Base-by-base conservation (phyloP, 352 stramenopile species). In the Elongisporangium anandrum region DNA sequence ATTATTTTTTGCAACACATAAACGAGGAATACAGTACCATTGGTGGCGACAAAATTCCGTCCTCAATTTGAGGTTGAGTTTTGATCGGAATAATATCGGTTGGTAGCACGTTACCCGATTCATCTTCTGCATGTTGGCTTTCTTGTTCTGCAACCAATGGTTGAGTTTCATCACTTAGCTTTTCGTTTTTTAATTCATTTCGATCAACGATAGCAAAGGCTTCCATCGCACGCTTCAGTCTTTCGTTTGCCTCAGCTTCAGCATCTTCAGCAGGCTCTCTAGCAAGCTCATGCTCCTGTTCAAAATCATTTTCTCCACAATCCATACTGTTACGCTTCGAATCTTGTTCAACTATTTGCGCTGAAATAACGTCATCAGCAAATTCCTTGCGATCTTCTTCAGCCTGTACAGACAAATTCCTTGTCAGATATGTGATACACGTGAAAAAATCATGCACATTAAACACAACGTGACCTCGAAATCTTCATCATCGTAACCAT, bases 401-500 rank as follows among this genome's bases (percentile, higher is more conserved):
- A 17, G 34, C 10, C 34, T 45, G 10, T 12, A 45, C 2, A 45
- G 34, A 17, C 8, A 45, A 45, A 45, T 4, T 45, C 9, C 10
- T 45, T 12, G 10, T 45, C 34, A 45, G 10, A 45, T 4, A 45
- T 17, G 13, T 45, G 34, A 2, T 12, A 4, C 13, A 45, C 10
- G 4, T 45, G 12, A 38, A 38, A 12, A 13, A 12, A 34, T 52
- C 22, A 49, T 12, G 50, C 7, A 64, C 3, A 7, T 45, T 4
- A 47, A 57, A 29, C 21, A n/a, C 15, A 23, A 2, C 23, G 51
- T 21, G 59, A 75, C 77, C 66, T 92, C 82, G 62, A 90, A 89
- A 48, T 85, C 80, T n/a, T 90, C 82, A 17, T 92, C 77, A 45
- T 83, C 80, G 59, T 92, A 92, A 52, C 80, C 82, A 52, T 88